phyloP scores from a whole-genome alignment of 2,329 filamentous ascomycete genomes.

The Pseudogymnoascus sp. region DNA sequence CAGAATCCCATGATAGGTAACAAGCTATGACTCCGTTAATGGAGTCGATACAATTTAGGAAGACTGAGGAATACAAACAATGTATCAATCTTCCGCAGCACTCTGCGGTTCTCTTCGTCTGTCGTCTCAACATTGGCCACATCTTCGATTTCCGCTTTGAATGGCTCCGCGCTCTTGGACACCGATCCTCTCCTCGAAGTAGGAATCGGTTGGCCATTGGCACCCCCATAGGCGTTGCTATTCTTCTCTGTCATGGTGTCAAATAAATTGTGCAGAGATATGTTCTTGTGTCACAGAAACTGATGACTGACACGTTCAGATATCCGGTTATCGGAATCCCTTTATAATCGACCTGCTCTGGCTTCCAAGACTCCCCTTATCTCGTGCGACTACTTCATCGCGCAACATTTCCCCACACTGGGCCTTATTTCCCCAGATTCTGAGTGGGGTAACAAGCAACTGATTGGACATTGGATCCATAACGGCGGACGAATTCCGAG shows the following conservation, averaged over 20 bases:
- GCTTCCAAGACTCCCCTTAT: background rate
- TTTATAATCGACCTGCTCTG: background rate
- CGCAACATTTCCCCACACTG: background rate
- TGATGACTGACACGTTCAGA: background rate
- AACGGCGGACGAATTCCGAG: background rate
- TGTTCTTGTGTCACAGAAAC: background rate
- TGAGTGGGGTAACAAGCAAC: background rate
- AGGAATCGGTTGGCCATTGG: background rate
- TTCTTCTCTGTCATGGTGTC: conserved; percentile 1
- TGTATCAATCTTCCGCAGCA: conserved; percentile 20
- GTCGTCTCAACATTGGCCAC: background rate
- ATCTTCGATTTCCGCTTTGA: background rate
- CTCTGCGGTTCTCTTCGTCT: conserved; percentile 13
- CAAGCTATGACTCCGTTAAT: conserved; percentile 11
- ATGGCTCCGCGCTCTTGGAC: background rate
- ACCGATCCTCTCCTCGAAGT: background rate
- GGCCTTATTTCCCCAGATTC: conserved; percentile 6
- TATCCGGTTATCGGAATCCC: background rate
- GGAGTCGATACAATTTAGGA: background rate
- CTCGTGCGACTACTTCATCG: background rate
- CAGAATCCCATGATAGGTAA: conserved; percentile 19
- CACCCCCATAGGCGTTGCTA: background rate
- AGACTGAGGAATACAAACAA: conserved; percentile 12
- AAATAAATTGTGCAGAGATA: background rate
- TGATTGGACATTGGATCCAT: background rate